A percentile compares a stretch with the other conserved stretches of the same genome.
Conservation (phyloP, 345 rosid species). For the Pugionium dolabratum region DNA sequence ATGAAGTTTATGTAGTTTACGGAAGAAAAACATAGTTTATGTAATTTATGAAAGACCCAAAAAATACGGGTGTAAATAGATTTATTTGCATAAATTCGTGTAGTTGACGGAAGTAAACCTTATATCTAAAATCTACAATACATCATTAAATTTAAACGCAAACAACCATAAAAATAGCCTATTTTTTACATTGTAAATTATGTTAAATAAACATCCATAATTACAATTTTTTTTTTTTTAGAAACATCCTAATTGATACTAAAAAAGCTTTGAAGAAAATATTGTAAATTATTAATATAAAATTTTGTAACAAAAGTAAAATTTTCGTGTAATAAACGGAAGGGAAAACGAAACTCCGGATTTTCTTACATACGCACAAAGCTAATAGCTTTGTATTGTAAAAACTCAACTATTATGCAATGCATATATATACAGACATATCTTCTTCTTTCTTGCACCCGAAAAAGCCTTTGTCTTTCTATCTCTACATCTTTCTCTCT, state of each 20-base stretch:
- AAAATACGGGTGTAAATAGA: too few species aligned
- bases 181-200: neutral
- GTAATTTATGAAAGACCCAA: too few species aligned
- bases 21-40: too few species aligned
- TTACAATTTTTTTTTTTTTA: neutral
- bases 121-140: neutral
- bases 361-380: conserved; percentile 19
- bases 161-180: neutral
- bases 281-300: too few species aligned
- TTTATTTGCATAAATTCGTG: too few species aligned
- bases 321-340: conserved; percentile 10
- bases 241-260: neutral
- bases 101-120: too few species aligned
- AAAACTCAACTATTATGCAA: neutral
- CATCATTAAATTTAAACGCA: neutral
- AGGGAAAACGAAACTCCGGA: conserved; percentile 1
- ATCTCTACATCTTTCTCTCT: conserved; percentile 32
- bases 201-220: neutral
- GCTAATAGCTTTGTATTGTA: conserved; percentile 11
- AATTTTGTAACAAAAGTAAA: neutral
- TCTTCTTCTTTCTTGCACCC: conserved; percentile 35
- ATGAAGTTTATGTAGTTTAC: too few species aligned
- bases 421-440: conserved; percentile 28
- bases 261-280: too few species aligned
- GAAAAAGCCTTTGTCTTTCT: conserved; percentile 34